Percentiles rank a stretch among this genome's conserved stretches.
Conservation (phyloP, 352 stramenopile species). For the Pythium chondricola region DNA sequence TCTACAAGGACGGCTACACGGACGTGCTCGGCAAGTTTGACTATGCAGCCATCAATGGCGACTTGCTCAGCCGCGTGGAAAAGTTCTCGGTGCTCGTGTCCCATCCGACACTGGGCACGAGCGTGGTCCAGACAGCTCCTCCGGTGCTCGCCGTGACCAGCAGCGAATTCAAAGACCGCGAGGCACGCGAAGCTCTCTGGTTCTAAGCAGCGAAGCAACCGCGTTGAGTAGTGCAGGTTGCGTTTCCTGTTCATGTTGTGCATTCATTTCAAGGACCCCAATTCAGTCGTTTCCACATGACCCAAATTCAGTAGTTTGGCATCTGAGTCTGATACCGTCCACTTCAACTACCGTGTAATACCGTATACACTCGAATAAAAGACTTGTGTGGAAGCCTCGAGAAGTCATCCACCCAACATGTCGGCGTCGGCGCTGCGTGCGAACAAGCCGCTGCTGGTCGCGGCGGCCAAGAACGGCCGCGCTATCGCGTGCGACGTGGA, state of each 20-base stretch:
- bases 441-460: constrained; percentile 19
- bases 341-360: too few species aligned
- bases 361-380: too few species aligned
- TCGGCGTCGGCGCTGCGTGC: constrained; percentile 7
- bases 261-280: too few species aligned
- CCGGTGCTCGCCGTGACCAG: constrained; percentile 31
- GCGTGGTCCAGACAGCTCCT: constrained; percentile 34
- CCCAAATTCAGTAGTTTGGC: too few species aligned
- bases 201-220: constrained; percentile 8
- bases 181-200: constrained; percentile 15
- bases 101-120: constrained; percentile 36
- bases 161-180: constrained; percentile 17
- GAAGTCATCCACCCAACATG: too few species aligned
- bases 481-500: constrained; percentile 57
- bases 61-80: constrained; percentile 29
- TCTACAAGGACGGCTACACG: constrained; percentile 84
- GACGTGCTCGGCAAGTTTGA: constrained; percentile 69
- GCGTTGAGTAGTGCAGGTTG: too few species aligned
- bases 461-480: constrained; percentile 72
- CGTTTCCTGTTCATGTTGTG: too few species aligned
- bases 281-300: too few species aligned
- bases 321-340: too few species aligned
- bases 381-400: too few species aligned
- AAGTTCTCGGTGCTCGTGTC: constrained; percentile 46
- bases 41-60: constrained; percentile 57